A percentile compares a stretch with the other conserved stretches of the same genome.
These are phyloP conservation scores for Hypholoma fasciculare DNA, from an alignment of 768 basidiomycete genomes.

Conservation along the genomic window DNA sequence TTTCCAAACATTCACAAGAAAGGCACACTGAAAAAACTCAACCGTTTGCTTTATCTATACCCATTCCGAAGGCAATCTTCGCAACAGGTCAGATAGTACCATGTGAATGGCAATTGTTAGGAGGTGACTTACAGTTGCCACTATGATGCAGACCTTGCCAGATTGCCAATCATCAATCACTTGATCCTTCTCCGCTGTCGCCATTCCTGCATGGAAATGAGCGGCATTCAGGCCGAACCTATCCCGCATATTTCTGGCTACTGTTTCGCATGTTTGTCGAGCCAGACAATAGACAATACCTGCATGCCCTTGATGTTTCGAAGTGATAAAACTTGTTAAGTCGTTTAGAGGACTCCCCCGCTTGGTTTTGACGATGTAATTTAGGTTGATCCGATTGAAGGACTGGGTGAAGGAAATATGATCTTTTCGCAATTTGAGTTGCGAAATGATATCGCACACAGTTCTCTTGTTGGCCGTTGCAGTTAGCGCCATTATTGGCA, in stretches of 20 bases:
- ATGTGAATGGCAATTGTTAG: neutral
- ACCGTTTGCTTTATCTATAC: conserved; percentile 85
- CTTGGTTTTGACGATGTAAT: conserved; percentile 60
- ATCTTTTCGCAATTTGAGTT: conserved; percentile 55
- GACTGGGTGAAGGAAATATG: conserved; percentile 73
- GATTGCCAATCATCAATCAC: conserved; percentile 75
- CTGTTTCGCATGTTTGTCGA: conserved; percentile 74
- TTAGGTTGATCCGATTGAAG: conserved; percentile 92
- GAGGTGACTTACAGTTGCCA: conserved; percentile 73
- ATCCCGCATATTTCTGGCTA: conserved; percentile 67
- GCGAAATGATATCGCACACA: conserved; percentile 74
- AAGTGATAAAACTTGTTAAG: conserved; percentile 69
- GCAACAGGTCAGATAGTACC: neutral
- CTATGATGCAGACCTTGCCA: conserved; percentile 76
- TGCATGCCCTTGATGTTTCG: conserved; percentile 53
- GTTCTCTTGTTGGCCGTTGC: conserved; percentile 87
- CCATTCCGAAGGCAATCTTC: conserved; percentile 97
- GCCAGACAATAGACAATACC: conserved; percentile 88
- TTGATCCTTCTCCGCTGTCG: conserved; percentile 55
- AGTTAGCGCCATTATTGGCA: conserved; percentile 96
- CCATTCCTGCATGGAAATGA: conserved; percentile 88
- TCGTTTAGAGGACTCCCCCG: conserved; percentile 49
- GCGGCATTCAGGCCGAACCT: conserved; percentile 56
- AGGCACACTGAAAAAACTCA: conserved; percentile 24
- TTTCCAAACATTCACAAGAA: neutral